These are phyloP conservation scores for Fusarium pininemorale DNA, from an alignment of 2,329 filamentous ascomycete genomes.

Conservation along the genomic window DNA sequence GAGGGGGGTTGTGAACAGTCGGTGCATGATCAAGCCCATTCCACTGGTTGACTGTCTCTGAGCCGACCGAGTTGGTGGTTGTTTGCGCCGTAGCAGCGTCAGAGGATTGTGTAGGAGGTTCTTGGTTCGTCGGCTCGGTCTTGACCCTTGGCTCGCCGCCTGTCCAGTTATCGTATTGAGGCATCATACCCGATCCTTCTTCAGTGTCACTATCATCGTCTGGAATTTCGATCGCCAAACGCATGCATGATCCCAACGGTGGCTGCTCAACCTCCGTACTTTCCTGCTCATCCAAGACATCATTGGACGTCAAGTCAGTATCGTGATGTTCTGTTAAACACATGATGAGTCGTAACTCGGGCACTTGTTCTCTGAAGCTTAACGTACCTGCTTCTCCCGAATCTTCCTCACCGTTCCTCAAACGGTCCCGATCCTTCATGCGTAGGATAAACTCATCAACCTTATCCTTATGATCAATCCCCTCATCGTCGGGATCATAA, in stretches of 20 bases:
- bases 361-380: too few relatives aligned
- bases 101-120: background rate
- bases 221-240: background rate
- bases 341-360: too few relatives aligned
- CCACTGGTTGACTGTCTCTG: fast-evolving
- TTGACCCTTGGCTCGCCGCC: background rate
- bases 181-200: background rate
- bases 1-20: fast-evolving
- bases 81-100: background rate
- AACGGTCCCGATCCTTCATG: background rate
- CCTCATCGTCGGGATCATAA: background rate
- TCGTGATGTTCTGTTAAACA: background rate
- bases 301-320: fast-evolving
- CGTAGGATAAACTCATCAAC: background rate
- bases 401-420: background rate
- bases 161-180: background rate
- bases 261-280: background rate
- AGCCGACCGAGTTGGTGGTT: too few relatives aligned
- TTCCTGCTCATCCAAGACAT: background rate
- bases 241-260: background rate
- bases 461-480: background rate
- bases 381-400: background rate
- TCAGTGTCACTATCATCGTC: background rate
- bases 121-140: background rate
- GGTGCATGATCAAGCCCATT: background rate